Base-by-base conservation (phyloP, 2,329 filamentous ascomycete species). In the Penicillium decumbens region DNA sequence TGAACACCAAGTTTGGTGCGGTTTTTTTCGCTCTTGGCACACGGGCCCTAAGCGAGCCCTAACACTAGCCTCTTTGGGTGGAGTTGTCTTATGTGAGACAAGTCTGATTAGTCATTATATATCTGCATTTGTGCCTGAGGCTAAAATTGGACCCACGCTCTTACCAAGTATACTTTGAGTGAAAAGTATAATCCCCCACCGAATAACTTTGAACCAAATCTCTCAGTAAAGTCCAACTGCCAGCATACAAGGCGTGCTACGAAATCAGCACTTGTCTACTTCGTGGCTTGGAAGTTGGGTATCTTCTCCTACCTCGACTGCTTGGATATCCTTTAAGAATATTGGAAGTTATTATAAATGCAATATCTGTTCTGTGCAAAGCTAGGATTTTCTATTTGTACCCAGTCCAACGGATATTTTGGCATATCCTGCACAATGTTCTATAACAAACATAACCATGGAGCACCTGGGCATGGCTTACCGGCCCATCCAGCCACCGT, bases 401-500 rank as follows among this genome's bases (percentile, higher is more conserved):
- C 23, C 20, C 20, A 23, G 20, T 23, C 20, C 13, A 15, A 24
- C 23, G 38, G 7, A 15, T 40, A 9, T 27, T 12, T 25, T n/a
- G 38, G 12, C 33, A 20, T 37, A 6, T 37, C 18, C 9, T 12
- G 33, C 24, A 12, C 6, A 40, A 8, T 4, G 27, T 25, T 27
- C 38, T 27, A 39, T 39, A 23, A 23, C 20, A 23, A 23, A 40
- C 27, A 40, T 23, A 27, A n/a, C 27, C 38, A 27, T n/a, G 20
- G 20, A 40, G 13, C 24, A 27, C 25, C n/a, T 15, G 24, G 25
- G 12, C 32, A 13, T 8, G 12, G 38, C 7, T 58, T 75, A 95
- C 76, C 89, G 77, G 1, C 88, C 89, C 89, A 95, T 95, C 89
- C 89, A 95, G 9, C 90, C 90, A 6, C 90, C 90, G 70, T 95